Percentiles rank a stretch among this genome's conserved stretches.
These are phyloP conservation scores for Bruguiera hainesii DNA, from an alignment of 441 rosid genomes.

Conservation along the genomic window DNA sequence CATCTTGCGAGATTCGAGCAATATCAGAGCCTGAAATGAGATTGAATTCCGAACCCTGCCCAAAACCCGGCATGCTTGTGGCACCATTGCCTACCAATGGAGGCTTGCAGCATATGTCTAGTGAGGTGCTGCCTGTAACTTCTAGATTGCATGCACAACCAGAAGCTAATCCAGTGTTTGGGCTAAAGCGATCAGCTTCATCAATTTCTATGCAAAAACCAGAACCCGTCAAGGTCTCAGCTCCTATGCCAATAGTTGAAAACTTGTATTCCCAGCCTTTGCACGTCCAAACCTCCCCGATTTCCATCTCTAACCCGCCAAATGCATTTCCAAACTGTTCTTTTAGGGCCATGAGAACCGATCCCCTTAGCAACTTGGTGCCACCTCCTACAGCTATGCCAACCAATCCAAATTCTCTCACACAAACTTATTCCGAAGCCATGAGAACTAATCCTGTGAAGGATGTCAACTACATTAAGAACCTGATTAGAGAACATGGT, in stretches of 20 bases:
- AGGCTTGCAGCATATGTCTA: constrained; percentile 11
- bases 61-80: constrained; percentile 9
- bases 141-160: constrained; percentile 17
- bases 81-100: constrained; percentile 7
- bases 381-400: constrained; percentile 2
- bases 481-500: constrained; percentile 73
- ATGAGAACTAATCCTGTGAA: constrained; percentile 24
- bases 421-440: not conserved
- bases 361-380: not conserved
- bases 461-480: constrained; percentile 49
- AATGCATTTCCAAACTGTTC: not conserved
- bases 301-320: constrained; percentile 11
- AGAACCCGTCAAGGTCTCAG: not conserved
- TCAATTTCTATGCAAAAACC: constrained; percentile 18
- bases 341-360: no score
- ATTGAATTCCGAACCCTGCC: constrained; percentile 9
- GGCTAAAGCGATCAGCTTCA: constrained; percentile 16
- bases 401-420: constrained; percentile 9
- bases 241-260: constrained; percentile 7
- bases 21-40: constrained; percentile 6
- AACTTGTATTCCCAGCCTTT: constrained; percentile 10
- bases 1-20: constrained; percentile 13
- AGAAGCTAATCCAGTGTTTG: constrained; percentile 1
- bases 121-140: constrained; percentile 19
- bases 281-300: constrained; percentile 17